phyloP scores from a whole-genome alignment of 805 yeast genomes.

The Lipomyces sp. region DNA sequence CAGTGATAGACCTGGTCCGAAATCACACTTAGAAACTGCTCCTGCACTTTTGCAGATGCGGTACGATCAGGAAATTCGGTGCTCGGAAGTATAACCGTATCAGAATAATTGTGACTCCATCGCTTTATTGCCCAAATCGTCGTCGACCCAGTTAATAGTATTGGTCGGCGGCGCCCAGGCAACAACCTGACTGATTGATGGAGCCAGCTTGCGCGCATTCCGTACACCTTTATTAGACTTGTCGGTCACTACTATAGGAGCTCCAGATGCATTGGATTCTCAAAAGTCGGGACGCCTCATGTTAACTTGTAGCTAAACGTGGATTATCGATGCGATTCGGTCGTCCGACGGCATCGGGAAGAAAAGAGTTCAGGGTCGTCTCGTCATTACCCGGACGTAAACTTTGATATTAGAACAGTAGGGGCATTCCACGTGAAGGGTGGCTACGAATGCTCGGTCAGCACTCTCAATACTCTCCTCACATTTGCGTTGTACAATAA shows the following conservation, averaged over 20 bases:
- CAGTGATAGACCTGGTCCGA: constrained; percentile 67
- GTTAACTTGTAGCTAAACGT: not conserved
- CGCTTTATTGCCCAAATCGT: not conserved
- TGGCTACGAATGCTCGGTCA: too few species aligned
- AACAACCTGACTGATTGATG: not conserved
- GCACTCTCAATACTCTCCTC: too few species aligned
- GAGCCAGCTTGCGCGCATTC: constrained; percentile 3
- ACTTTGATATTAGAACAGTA: too few species aligned
- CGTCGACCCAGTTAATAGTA: not conserved
- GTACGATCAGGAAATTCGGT: constrained; percentile 71
- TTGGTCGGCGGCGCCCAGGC: not conserved
- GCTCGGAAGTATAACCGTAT: constrained; percentile 56
- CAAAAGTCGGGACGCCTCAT: not conserved
- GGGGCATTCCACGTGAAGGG: too few species aligned
- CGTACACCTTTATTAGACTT: not conserved
- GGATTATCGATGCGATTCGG: too few species aligned
- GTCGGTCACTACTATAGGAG: not conserved
- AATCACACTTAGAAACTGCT: constrained; percentile 55
- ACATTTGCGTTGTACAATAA: too few species aligned
- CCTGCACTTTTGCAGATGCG: constrained; percentile 51
- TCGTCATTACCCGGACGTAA: too few species aligned
- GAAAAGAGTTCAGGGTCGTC: too few species aligned
- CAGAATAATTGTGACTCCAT: constrained; percentile 12
- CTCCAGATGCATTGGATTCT: not conserved
- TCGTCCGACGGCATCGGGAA: not conserved